Base-by-base conservation (phyloP, 1,284 basidiomycete species). In the Apiotrichum gracile region DNA sequence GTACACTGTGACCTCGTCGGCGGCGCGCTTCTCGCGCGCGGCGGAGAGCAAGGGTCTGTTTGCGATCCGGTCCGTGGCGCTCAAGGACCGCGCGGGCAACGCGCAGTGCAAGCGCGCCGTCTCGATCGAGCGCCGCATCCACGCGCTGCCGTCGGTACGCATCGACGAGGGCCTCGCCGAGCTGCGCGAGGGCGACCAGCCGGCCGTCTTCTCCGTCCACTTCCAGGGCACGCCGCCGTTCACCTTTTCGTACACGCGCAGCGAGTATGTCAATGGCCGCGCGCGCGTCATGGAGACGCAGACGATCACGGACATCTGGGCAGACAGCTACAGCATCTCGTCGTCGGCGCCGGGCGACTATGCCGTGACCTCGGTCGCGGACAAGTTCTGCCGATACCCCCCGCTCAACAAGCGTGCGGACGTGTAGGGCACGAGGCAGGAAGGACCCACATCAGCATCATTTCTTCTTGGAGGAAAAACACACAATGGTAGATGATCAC, bases 151-250 rank as follows among this genome's bases (percentile, higher is more conserved):
- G 3, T 83, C 85, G 5, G 94, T 91, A 3, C 84, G 85, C 63
- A 88, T 98, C 42, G 85, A 85, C 9, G 85, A 88, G 52, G 94
- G 94, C 39, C 84, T 86, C 66, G 86, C 94, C 72, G 84, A 91
- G 67, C 87, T 97, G 47, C 85, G 91, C 55, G 91, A 97, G 78
- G 91, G 88, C 57, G 88, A 91, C 70, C 87, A 93, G 78, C 91
- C 92, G 10, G 90, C 94, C 70, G 93, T 96, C 58, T 79, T 88
- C 52, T 47, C 43, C 42, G 96, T 98, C 75, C 84, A 82, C 12
- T 82, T 98, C 56, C 79, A 84, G 42, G 94, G 94, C 51, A 87
- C 88, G 63, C 87, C 94, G 34, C 94, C 94, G 0, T 98, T 96
- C 76, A 87, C 91, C 1, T 97, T 98, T 75, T 91, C 89, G 0